Percentiles rank a stretch among this genome's conserved stretches.
Evolutionary conservation across 139 green algal genomes (phyloP).

Genomic region (Trebouxia sp.): DNA sequence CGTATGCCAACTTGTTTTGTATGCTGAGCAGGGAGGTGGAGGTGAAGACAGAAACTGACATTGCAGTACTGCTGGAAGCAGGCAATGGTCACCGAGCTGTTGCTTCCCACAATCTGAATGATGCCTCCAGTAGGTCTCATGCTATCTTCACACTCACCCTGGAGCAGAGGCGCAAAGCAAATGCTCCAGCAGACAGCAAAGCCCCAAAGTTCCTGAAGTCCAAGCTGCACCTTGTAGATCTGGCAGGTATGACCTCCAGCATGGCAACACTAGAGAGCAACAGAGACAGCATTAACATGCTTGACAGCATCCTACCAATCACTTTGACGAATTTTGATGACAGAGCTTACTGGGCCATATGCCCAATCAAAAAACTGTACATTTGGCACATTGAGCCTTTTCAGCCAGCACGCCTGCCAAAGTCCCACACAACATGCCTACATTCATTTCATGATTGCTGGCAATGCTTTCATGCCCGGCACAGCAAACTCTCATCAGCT

Average conservation of each 20-base stretch:
- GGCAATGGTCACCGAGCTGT: constrained; percentile 84
- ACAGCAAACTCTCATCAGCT: neutral
- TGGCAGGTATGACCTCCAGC: constrained; percentile 18
- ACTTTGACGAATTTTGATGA: no score
- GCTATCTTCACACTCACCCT: constrained; percentile 87
- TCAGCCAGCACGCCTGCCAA: no score
- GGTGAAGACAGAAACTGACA: constrained; percentile 65
- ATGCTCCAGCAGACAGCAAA: neutral
- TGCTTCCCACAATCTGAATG: constrained; percentile 97
- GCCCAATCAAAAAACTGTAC: no score
- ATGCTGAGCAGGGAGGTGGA: constrained; percentile 30
- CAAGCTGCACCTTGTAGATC: constrained; percentile 48
- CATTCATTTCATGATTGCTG: neutral
- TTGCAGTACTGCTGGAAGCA: constrained; percentile 68
- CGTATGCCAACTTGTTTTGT: neutral
- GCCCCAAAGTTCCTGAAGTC: constrained; percentile 21
- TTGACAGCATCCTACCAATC: no score
- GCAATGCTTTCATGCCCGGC: neutral
- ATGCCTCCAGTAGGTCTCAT: constrained; percentile 74
- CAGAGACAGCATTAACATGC: no score
- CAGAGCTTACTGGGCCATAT: no score
- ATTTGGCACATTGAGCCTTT: no score
- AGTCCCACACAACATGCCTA: no score
- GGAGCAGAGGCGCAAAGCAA: constrained; percentile 45
- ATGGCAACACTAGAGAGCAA: neutral